phyloP scores from a whole-genome alignment of 2,329 filamentous ascomycete genomes.

The Triangularia verruculosa region DNA sequence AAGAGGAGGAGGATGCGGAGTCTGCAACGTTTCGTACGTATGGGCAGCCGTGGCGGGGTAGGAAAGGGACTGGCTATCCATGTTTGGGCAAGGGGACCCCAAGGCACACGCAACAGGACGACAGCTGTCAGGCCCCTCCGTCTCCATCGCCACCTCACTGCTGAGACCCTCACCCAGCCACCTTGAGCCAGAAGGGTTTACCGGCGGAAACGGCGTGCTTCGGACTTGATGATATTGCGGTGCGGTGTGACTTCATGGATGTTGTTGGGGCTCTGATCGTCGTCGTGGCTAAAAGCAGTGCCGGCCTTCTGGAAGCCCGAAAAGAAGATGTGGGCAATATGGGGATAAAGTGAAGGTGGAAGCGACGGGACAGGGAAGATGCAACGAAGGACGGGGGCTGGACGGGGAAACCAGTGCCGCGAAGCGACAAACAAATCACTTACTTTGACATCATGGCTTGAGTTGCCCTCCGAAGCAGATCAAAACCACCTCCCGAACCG shows the following conservation, averaged over 20 bases:
- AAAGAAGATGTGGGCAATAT: conserved; percentile 19
- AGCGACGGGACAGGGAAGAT: conserved; percentile 5
- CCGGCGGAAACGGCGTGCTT: not conserved
- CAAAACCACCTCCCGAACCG: conserved; percentile 44
- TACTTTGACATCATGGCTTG: conserved; percentile 62
- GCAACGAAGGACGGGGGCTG: conserved; percentile 1
- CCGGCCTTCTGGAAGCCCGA: conserved; percentile 25
- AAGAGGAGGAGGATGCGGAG: conserved; percentile 1
- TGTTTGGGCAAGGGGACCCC: conserved; percentile 6
- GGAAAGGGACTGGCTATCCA: not conserved
- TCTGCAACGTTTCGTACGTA: not conserved
- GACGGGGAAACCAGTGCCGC: conserved; percentile 14
- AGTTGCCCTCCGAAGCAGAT: conserved; percentile 59
- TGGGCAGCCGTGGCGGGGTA: not conserved
- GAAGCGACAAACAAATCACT: conserved; percentile 34
- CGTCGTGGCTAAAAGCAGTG: conserved; percentile 22
- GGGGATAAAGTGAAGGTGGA: conserved; percentile 22
- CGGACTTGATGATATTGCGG: not conserved
- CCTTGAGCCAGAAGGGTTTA: conserved; percentile 1
- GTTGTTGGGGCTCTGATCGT: conserved; percentile 3
- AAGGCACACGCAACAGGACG: conserved; percentile 6
- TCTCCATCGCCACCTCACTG: conserved; percentile 15
- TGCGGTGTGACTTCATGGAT: not conserved
- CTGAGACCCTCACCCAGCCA: not conserved
- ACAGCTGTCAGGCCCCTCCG: conserved; percentile 5